Percentiles rank a stretch among this genome's conserved stretches.
Evolutionary conservation across 345 rosid genomes (phyloP).

Genomic region (Ailanthus altissimus): DNA sequence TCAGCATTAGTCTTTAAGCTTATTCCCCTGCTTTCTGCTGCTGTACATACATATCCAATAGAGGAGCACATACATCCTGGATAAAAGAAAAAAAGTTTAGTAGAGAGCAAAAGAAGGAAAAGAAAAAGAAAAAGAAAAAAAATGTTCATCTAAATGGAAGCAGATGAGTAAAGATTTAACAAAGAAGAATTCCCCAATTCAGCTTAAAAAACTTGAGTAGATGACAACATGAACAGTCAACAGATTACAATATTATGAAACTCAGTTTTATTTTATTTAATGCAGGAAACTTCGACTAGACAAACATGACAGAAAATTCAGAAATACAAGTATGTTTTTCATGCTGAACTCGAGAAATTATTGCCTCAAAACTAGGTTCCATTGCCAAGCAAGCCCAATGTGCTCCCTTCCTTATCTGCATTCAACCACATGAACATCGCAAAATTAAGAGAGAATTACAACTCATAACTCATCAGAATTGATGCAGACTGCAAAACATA

Average conservation of each 20-base stretch:
- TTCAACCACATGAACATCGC: not conserved
- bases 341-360: slow-evolving; percentile 55
- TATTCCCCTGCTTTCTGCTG: no score
- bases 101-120: not conserved
- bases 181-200: not conserved
- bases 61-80: slow-evolving; percentile 94
- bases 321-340: not conserved
- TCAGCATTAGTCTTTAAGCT: no score
- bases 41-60: no score
- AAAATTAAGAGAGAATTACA: not conserved
- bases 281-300: not conserved
- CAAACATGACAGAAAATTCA: not conserved
- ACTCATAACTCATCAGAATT: slow-evolving; percentile 2
- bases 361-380: slow-evolving; percentile 81
- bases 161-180: not conserved
- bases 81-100: no score
- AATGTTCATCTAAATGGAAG: no score
- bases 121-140: no score
- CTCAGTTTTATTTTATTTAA: not conserved
- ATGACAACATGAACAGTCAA: not conserved
- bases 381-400: slow-evolving; percentile 89
- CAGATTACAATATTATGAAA: not conserved
- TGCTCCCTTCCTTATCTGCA: slow-evolving; percentile 90
- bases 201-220: not conserved
- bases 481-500: not conserved